Evolutionary conservation across 176 grass and related monocot species (phyloP), one percentile per base, ranked within the genome.

Genomic region (Dendrocalamus sinicus): DNA sequence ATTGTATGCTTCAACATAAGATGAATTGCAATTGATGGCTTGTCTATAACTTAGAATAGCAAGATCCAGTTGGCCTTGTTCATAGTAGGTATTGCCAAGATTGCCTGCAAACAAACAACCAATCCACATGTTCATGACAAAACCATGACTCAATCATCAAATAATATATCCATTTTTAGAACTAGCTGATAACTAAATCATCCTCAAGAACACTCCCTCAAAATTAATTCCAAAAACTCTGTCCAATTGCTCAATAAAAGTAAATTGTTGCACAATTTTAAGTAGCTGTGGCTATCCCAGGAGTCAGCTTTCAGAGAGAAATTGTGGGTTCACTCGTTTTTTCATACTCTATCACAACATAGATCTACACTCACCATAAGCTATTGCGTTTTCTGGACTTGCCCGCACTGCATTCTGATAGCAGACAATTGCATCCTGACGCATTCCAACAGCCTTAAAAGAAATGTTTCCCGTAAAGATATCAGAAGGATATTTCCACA

Each of bases 401-500:
- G 88, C 88, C 57, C 81, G 88, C 52, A 88, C 66, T 24, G 91
- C 93, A 85, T 86, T 89, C 74, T 91, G 88, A 74, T 89, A 95
- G 83, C 90, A 92, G 72, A 75, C 52, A 80, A 92, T 95, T 72
- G 93, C 88, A 73, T 95, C 93, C 74, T 95, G 93, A 89, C 57
- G 81, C 91, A 95, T 95, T 82, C 90, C 85, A 28, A 89, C 72
- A 75, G 84, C 79, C 93, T 95, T 59, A 74, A 84, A 86, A 81
- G 62, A 12, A 67, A 22, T 14, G 0, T 44, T 67, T 44, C 2
- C 28, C 9, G 22, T 47, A 59, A 70, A 66, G 83, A 69, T 52
- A 53, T 83, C 40, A 85, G 50, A 46, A 77, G 51, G 3, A 45
- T 46, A 64, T 81, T 65, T 87, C 66, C 77, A 30, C 30, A 78